These are phyloP conservation scores for Brassica balearica DNA, from an alignment of 441 rosid genomes.

Conservation along the genomic window DNA sequence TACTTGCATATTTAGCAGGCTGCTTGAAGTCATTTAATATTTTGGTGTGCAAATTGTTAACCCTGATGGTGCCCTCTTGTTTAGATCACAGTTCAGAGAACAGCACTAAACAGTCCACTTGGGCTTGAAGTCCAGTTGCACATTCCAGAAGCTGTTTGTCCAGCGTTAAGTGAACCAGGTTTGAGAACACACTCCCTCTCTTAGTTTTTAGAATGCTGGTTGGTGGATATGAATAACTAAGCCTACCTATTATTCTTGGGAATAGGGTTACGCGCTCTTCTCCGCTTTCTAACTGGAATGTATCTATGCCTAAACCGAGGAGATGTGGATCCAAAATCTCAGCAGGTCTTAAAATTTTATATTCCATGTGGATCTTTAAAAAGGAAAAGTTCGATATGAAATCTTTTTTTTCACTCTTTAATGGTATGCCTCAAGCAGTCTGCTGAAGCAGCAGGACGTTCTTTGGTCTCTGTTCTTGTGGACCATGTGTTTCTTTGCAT, in stretches of 20 bases:
- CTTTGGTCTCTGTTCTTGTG: constrained; percentile 86
- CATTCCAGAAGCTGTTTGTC: constrained; percentile 95
- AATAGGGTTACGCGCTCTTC: constrained; percentile 97
- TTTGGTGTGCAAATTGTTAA: constrained; percentile 22
- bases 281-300: constrained; percentile 94
- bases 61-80: constrained; percentile 44
- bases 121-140: constrained; percentile 99
- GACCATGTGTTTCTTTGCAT: constrained; percentile 98
- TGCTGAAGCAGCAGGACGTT: constrained; percentile 92
- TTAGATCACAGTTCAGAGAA: constrained; percentile 97
- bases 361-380: neutral
- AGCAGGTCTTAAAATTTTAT: constrained; percentile 63
- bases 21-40: constrained; percentile 22
- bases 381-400: constrained; percentile 3
- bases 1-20: constrained; percentile 35
- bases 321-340: constrained; percentile 86
- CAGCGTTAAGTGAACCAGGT: constrained; percentile 99
- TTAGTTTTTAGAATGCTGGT: constrained; percentile 20
- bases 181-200: constrained; percentile 32
- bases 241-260: constrained; percentile 37
- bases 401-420: constrained; percentile 34
- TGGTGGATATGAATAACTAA: constrained; percentile 24
- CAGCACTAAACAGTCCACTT: constrained; percentile 86
- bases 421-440: constrained; percentile 59
- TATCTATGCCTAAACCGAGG: constrained; percentile 95